phyloP scores from a whole-genome alignment of 192 early-diverging fungal genomes.

The Coemansia sp. region DNA sequence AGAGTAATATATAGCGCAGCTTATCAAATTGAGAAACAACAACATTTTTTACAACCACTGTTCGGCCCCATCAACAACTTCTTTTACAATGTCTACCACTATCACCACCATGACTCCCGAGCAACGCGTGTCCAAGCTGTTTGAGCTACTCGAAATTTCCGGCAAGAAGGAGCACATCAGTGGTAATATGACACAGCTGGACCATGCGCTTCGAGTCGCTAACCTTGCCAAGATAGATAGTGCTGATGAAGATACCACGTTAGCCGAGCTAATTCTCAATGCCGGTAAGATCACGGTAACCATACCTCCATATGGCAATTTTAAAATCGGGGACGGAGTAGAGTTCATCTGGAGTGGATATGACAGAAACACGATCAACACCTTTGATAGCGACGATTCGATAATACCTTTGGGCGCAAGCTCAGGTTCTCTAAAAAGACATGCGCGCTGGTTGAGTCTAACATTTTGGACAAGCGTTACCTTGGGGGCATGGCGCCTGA shows the following conservation, averaged over 20 bases:
- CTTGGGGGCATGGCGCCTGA: background rate
- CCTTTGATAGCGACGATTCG: slow-evolving; percentile 53
- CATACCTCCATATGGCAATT: no score
- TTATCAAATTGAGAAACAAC: background rate
- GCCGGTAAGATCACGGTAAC: slow-evolving; percentile 9
- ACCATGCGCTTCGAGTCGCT: slow-evolving; percentile 60
- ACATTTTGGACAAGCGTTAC: slow-evolving; percentile 62
- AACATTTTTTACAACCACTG: background rate
- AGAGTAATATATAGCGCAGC: background rate
- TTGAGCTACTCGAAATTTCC: slow-evolving; percentile 53
- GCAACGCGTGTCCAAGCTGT: slow-evolving; percentile 35
- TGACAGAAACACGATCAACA: no score
- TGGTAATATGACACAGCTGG: slow-evolving; percentile 61
- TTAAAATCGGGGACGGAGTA: no score
- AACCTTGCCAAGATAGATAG: slow-evolving; percentile 37
- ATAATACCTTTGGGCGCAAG: slow-evolving; percentile 1
- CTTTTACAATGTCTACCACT: background rate
- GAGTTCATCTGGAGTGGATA: no score
- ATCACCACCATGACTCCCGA: background rate
- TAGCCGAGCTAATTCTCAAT: slow-evolving; percentile 61
- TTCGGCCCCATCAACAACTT: background rate
- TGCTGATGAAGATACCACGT: slow-evolving; percentile 54
- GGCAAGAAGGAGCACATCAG: slow-evolving; percentile 60
- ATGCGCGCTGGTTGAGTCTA: slow-evolving; percentile 57
- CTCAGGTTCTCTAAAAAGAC: slow-evolving; percentile 60